These are phyloP conservation scores for Flaveria ramosissima DNA, from an alignment of 129 eudicot genomes.

Conservation along the genomic window DNA sequence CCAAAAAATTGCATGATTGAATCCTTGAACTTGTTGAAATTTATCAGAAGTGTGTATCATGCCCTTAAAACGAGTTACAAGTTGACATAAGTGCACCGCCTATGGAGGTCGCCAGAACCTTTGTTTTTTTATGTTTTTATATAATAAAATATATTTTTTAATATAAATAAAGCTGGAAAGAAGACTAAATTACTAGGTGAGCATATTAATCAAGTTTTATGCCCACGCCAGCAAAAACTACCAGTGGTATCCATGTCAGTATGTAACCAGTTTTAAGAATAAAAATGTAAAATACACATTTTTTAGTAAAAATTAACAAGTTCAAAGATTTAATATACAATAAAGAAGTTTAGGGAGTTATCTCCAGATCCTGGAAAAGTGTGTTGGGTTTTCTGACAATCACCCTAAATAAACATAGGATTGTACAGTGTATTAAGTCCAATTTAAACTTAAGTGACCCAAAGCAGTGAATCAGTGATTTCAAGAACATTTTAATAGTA, in stretches of 20 bases:
- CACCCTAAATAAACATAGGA: background rate
- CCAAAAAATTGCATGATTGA: background rate
- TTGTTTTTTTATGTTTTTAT: background rate
- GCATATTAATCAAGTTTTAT: background rate
- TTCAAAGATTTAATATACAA: background rate
- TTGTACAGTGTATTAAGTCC: background rate
- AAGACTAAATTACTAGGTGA: background rate
- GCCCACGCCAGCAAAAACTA: background rate
- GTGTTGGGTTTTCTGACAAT: conserved; percentile 1
- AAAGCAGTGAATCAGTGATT: background rate
- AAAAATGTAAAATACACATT: background rate
- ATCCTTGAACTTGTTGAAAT: conserved; percentile 4
- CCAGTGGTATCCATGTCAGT: background rate
- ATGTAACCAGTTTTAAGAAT: background rate
- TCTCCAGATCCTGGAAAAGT: background rate
- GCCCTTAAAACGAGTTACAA: background rate
- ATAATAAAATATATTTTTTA: background rate
- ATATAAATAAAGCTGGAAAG: background rate
- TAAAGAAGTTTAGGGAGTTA: background rate
- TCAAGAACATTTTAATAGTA: background rate
- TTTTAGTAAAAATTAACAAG: background rate
- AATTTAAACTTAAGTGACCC: background rate
- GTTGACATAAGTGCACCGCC: background rate
- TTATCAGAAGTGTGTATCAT: background rate
- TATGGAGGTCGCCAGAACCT: background rate